Conservation (phyloP, 495 filamentous ascomycete species). For the Melanomma pulvis-pyrius region DNA sequence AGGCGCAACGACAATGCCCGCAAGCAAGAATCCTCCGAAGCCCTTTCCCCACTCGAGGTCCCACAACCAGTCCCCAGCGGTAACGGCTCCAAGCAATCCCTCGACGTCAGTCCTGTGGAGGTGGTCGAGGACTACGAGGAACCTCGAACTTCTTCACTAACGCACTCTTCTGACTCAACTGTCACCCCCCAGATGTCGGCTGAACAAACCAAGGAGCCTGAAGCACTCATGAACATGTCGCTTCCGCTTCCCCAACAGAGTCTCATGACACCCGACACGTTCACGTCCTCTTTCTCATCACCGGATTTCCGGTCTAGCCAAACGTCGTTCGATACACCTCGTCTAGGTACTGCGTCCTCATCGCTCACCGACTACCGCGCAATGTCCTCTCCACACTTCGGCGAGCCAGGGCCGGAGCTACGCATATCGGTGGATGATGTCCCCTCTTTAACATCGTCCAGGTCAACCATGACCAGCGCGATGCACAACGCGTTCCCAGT, state of each 20-base stretch:
- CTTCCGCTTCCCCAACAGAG: constrained; percentile 38
- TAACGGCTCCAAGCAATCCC: constrained; percentile 19
- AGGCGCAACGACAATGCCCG: constrained; percentile 43
- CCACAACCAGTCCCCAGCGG: constrained; percentile 1
- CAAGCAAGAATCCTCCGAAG: constrained; percentile 31
- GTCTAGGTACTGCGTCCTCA: constrained; percentile 71
- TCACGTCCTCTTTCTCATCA: constrained; percentile 54
- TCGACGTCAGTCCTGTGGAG: constrained; percentile 44
- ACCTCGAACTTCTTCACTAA: constrained; percentile 48
- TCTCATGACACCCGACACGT: constrained; percentile 45
- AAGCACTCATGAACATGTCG: constrained; percentile 41
- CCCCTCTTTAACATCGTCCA: constrained; percentile 82
- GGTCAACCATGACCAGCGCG: constrained; percentile 79
- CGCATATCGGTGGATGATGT: constrained; percentile 84
- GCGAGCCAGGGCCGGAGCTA: constrained; percentile 64
- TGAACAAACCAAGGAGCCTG: constrained; percentile 49
- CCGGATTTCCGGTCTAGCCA: constrained; percentile 46
- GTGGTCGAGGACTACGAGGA: constrained; percentile 52
- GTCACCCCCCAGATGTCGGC: constrained; percentile 53
- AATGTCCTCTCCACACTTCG: constrained; percentile 62
- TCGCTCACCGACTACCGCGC: constrained; percentile 69
- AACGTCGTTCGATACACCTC: constrained; percentile 61
- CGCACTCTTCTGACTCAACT: constrained; percentile 58
- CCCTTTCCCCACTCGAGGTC: constrained; percentile 18
- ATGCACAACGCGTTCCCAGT: constrained; percentile 56